These are phyloP conservation scores for Thraustochytrium striatum DNA, from an alignment of 352 stramenopile genomes.

Conservation along the genomic window DNA sequence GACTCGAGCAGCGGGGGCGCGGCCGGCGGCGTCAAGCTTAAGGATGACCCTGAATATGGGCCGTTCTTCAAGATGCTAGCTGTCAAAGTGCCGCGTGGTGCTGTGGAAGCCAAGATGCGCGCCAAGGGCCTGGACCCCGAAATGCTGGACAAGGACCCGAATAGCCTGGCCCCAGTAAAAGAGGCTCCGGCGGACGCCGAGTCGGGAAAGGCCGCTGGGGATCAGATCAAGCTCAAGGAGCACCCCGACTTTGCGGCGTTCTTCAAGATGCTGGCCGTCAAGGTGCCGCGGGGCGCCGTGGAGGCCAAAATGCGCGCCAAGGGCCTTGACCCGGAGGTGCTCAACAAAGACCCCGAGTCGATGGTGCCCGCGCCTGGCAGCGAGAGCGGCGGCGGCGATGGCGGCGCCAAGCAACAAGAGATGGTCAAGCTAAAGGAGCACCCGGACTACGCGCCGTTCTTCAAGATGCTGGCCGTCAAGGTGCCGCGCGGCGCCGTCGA, in stretches of 20 bases:
- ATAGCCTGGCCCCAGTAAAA: neutral
- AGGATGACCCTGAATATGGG: conserved; percentile 80
- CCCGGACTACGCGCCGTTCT: conserved; percentile 74
- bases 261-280: conserved; percentile 92
- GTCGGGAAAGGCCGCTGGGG: neutral
- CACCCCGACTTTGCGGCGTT: conserved; percentile 75
- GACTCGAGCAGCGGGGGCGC: too few relatives aligned
- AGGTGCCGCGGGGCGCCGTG: conserved; percentile 85
- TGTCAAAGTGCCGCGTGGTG: conserved; percentile 74
- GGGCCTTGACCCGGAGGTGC: conserved; percentile 76
- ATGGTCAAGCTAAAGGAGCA: conserved; percentile 56
- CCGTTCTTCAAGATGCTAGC: conserved; percentile 93
- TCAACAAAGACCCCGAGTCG: conserved; percentile 80
- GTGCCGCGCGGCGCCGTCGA: conserved; percentile 88
- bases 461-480: conserved; percentile 91
- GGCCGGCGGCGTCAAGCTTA: too few relatives aligned
- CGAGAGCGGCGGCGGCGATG: conserved; percentile 4
- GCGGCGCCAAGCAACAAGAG: neutral
- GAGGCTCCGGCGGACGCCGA: neutral
- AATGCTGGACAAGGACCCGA: conserved; percentile 63
- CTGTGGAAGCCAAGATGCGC: conserved; percentile 85
- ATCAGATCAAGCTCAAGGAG: conserved; percentile 51
- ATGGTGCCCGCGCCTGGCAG: conserved; percentile 53
- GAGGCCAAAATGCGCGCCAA: conserved; percentile 90
- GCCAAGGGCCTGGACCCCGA: conserved; percentile 65